A percentile compares a stretch with the other conserved stretches of the same genome.
phyloP scores from a whole-genome alignment of 352 stramenopile species.

The Saprolegnia parasitica region DNA sequence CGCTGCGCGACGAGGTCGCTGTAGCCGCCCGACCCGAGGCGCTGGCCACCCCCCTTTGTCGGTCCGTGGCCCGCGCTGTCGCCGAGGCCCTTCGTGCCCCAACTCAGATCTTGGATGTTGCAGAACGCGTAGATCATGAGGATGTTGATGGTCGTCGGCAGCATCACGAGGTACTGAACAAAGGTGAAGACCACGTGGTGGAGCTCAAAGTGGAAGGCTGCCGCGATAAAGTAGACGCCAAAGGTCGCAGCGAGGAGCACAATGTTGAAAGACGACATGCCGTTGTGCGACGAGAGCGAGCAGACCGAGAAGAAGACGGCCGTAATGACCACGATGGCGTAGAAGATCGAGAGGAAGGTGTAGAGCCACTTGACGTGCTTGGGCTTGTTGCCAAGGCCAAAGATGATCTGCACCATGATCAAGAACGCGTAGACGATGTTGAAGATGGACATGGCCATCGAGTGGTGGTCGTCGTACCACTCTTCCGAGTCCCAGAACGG shows the following conservation, averaged over 20 bases:
- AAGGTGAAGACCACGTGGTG: constrained; percentile 27
- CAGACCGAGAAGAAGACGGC: constrained; percentile 25
- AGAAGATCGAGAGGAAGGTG: constrained; percentile 40
- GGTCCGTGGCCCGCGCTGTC: constrained; percentile 20
- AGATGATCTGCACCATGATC: constrained; percentile 80
- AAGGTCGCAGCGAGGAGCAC: constrained; percentile 13
- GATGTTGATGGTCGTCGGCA: constrained; percentile 30
- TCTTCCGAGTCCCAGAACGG: constrained; percentile 68
- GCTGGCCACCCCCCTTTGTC: constrained; percentile 34
- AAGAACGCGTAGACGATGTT: constrained; percentile 79
- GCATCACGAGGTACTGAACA: constrained; percentile 30
- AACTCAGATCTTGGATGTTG: constrained; percentile 29
- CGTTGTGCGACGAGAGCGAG: constrained; percentile 16
- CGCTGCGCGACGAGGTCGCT: constrained; percentile 80
- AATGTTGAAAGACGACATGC: constrained; percentile 27
- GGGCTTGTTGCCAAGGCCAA: constrained; percentile 80
- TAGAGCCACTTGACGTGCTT: constrained; percentile 87
- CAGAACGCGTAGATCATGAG: constrained; percentile 31
- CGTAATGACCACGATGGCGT: constrained; percentile 10
- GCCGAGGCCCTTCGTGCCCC: constrained; percentile 27
- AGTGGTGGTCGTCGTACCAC: constrained; percentile 52
- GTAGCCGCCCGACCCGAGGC: constrained; percentile 74
- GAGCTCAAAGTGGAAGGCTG: constrained; percentile 24
- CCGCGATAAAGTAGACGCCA: constrained; percentile 29
- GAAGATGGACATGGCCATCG: constrained; percentile 72